Evolutionary conservation across 306 rosid species (phyloP).

Genomic region (Ziziphus jujuba): DNA sequence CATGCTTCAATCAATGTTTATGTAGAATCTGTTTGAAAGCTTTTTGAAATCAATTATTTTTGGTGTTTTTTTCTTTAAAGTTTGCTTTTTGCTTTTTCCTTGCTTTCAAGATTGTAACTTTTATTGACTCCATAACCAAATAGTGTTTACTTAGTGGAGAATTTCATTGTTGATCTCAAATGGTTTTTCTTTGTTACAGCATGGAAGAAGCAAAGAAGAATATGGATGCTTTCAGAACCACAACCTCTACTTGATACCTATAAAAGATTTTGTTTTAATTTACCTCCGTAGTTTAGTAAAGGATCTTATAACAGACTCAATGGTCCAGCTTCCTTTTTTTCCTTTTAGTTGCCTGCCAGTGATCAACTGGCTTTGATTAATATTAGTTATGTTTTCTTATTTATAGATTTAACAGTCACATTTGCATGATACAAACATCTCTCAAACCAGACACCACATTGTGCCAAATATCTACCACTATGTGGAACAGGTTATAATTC

Average conservation of each 20-base stretch:
- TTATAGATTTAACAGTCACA: too few relatives aligned
- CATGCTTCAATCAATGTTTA: background rate
- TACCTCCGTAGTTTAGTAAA: background rate
- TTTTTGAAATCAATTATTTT: background rate
- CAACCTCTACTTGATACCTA: slow-evolving; percentile 74
- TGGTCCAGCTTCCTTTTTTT: too few relatives aligned
- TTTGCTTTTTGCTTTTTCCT: too few relatives aligned
- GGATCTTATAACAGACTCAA: slow-evolving; percentile 1
- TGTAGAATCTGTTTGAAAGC: background rate
- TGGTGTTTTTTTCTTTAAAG: background rate
- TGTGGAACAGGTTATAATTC: too few relatives aligned
- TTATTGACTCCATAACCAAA: too few relatives aligned
- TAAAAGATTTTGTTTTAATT: slow-evolving; percentile 4
- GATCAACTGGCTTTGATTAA: too few relatives aligned
- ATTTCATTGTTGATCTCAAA: background rate
- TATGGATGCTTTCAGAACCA: slow-evolving; percentile 97
- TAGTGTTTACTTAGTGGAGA: background rate
- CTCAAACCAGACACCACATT: too few relatives aligned
- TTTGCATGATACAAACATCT: too few relatives aligned
- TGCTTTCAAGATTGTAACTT: too few relatives aligned
- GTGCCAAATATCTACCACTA: too few relatives aligned
- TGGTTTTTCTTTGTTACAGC: slow-evolving; percentile 40
- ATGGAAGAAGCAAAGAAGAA: slow-evolving; percentile 97
- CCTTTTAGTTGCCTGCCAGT: too few relatives aligned
- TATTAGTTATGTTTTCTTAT: too few relatives aligned